Conservation (phyloP, 108 stramenopile species). For the Cyclostephanos invisitatus region DNA sequence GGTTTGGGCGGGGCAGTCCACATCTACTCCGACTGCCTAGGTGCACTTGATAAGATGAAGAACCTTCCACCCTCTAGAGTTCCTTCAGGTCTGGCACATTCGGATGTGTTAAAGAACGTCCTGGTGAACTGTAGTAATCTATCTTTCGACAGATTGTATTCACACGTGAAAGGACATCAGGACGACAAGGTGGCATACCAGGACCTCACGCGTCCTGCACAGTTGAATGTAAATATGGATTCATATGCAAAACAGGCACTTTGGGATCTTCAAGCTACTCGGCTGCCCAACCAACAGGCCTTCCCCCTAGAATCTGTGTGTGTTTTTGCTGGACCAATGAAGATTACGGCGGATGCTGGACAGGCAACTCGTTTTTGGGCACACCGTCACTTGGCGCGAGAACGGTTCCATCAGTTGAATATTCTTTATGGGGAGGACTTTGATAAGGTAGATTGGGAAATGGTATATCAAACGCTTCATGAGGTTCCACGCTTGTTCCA, state of each 20-base stretch:
- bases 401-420: not conserved
- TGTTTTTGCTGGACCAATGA: slow-evolving; percentile 3
- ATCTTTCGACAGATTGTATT: slow-evolving; percentile 1
- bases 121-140: slow-evolving; percentile 15
- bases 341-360: slow-evolving; percentile 18
- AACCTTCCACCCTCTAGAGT: not conserved
- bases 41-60: slow-evolving; percentile 2
- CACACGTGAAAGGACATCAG: slow-evolving; percentile 20
- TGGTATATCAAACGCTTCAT: not conserved
- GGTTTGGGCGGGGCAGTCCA: not conserved
- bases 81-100: slow-evolving; percentile 10
- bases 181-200: slow-evolving; percentile 2
- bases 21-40: slow-evolving; percentile 22
- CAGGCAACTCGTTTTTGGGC: slow-evolving; percentile 4
- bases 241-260: slow-evolving; percentile 5
- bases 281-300: not conserved
- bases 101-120: slow-evolving; percentile 14
- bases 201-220: not conserved
- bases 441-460: slow-evolving; percentile 5
- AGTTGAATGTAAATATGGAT: slow-evolving; percentile 10
- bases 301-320: slow-evolving; percentile 24
- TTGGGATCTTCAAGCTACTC: not conserved
- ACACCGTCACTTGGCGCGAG: not conserved
- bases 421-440: not conserved
- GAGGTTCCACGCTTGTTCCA: slow-evolving; percentile 1